A percentile compares a stretch with the other conserved stretches of the same genome.
Evolutionary conservation across 495 filamentous ascomycete genomes (phyloP).

Genomic region (Trichoderma asperelloides): DNA sequence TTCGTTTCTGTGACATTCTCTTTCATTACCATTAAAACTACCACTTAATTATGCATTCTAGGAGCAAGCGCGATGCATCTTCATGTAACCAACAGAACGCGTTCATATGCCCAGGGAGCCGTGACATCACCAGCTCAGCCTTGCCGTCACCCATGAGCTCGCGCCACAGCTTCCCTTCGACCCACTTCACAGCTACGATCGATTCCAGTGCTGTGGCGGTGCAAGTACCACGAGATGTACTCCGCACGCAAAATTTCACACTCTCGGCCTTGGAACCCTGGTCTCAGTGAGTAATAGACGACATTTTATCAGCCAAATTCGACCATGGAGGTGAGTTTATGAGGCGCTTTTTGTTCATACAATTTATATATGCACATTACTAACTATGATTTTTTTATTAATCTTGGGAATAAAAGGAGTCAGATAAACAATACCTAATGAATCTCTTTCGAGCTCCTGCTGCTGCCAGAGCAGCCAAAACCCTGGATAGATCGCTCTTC

Average conservation of each 20-base stretch:
- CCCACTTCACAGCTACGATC: not conserved
- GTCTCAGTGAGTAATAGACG: not conserved
- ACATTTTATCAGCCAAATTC: not conserved
- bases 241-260: conserved; percentile 9
- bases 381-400: not conserved
- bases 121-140: conserved; percentile 4
- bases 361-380: not conserved
- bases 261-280: not conserved
- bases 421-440: conserved; percentile 17
- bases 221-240: not conserved
- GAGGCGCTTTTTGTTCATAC: not conserved
- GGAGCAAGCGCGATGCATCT: too few species aligned
- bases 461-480: conserved; percentile 51
- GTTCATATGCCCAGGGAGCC: not conserved
- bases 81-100: too few species aligned
- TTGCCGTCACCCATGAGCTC: not conserved
- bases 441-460: conserved; percentile 65
- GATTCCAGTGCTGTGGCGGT: not conserved
- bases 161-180: not conserved
- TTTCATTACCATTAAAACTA: not conserved
- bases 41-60: too few species aligned
- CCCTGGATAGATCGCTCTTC: conserved; percentile 81
- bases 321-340: not conserved
- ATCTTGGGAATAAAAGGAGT: not conserved
- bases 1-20: conserved; percentile 34